Conservation (phyloP, 148 eudicot genomes). For the Rheum nobile region DNA sequence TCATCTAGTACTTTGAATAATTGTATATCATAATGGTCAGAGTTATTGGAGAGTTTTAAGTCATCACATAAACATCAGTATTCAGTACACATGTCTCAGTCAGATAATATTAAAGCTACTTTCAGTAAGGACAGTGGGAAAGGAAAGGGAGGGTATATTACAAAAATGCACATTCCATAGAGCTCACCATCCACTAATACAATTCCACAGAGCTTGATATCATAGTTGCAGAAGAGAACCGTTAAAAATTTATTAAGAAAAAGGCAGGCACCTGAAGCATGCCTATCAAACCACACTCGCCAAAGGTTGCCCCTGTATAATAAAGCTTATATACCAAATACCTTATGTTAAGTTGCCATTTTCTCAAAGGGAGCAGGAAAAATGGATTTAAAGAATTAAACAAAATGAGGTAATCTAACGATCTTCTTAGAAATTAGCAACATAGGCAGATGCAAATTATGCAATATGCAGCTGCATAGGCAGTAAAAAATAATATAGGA, state of each 20-base stretch:
- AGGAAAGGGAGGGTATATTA: too few species aligned
- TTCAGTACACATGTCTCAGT: too few species aligned
- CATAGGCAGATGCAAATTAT: background rate
- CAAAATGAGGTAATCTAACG: background rate
- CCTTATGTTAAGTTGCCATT: background rate
- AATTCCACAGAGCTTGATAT: background rate
- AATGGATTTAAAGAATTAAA: too few species aligned
- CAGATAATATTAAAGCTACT: too few species aligned
- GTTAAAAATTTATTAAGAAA: background rate
- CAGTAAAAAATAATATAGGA: background rate
- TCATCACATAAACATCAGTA: background rate
- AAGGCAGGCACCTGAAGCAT: background rate
- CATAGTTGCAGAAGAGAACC: background rate
- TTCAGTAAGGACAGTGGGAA: too few species aligned
- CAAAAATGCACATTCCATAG: background rate
- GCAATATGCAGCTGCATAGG: background rate
- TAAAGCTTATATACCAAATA: background rate
- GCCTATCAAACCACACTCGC: background rate
- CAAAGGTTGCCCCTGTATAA: background rate
- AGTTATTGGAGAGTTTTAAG: background rate
- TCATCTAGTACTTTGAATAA: background rate
- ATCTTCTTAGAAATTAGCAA: background rate
- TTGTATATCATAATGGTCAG: background rate
- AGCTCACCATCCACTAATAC: background rate
- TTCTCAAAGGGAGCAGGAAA: background rate